Evolutionary conservation across 2,329 filamentous ascomycete species (phyloP).

Genomic region (Emergomyces orientalis): DNA sequence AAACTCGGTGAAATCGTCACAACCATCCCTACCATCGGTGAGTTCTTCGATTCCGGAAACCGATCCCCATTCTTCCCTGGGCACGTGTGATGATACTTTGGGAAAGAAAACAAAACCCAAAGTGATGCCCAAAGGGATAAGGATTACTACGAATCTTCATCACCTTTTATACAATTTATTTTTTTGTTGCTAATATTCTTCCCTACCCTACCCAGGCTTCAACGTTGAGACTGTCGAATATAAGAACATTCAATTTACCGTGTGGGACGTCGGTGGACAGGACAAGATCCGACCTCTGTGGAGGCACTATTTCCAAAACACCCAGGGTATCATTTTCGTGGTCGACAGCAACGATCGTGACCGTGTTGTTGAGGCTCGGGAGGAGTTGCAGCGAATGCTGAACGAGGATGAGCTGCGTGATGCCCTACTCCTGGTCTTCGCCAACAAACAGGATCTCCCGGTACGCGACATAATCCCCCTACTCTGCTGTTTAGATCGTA

Average conservation of each 20-base stretch:
- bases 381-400: slow-evolving; percentile 96
- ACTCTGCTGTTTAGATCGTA: slow-evolving; percentile 8
- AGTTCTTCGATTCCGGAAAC: slow-evolving; percentile 29
- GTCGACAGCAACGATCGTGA: slow-evolving; percentile 98
- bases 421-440: slow-evolving; percentile 91
- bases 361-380: slow-evolving; percentile 91
- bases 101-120: not conserved
- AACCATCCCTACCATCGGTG: slow-evolving; percentile 97
- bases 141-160: not conserved
- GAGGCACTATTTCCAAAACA: slow-evolving; percentile 99
- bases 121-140: not conserved
- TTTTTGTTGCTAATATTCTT: slow-evolving; percentile 9
- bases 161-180: no score
- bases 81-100: not conserved
- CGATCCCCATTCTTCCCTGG: not conserved
- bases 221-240: slow-evolving; percentile 99
- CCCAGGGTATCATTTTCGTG: slow-evolving; percentile 99
- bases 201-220: slow-evolving; percentile 57
- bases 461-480: slow-evolving; percentile 48
- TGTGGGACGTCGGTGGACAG: slow-evolving; percentile 99
- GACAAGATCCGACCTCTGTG: slow-evolving; percentile 99
- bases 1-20: slow-evolving; percentile 96
- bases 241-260: slow-evolving; percentile 99
- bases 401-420: slow-evolving; percentile 98
- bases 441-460: slow-evolving; percentile 99